Conservation (phyloP, 345 rosid genomes). For the Gossypium bickii region DNA sequence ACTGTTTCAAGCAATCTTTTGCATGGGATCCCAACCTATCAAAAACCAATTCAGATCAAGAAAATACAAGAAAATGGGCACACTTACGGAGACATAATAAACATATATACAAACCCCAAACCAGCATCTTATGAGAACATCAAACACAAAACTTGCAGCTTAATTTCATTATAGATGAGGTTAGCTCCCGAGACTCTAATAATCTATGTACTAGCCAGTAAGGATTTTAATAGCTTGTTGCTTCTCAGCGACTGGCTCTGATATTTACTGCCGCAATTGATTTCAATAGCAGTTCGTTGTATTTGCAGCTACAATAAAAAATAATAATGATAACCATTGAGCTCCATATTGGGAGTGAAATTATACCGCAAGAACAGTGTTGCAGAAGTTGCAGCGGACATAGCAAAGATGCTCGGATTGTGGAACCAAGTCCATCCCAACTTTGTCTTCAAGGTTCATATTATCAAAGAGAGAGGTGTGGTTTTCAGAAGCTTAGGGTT, state of each 20-base stretch:
- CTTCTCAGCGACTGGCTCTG: neutral
- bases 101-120: neutral
- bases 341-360: neutral
- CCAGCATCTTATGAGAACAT: neutral
- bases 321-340: neutral
- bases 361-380: constrained; percentile 91
- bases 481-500: constrained; percentile 18
- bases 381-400: constrained; percentile 96
- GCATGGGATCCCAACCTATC: constrained; percentile 91
- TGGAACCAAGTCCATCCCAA: constrained; percentile 51
- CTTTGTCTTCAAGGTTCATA: constrained; percentile 70
- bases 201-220: neutral
- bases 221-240: no score
- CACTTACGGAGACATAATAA: neutral
- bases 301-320: no score
- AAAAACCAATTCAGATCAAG: neutral
- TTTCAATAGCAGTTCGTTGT: neutral
- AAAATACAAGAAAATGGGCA: neutral
- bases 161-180: neutral
- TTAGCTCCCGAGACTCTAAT: neutral
- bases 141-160: neutral
- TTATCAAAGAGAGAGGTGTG: neutral
- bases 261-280: neutral
- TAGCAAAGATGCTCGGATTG: constrained; percentile 88
- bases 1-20: constrained; percentile 83